phyloP scores from a whole-genome alignment of 2,329 filamentous ascomycete species.

The Lasiodiplodia hormozganensis region DNA sequence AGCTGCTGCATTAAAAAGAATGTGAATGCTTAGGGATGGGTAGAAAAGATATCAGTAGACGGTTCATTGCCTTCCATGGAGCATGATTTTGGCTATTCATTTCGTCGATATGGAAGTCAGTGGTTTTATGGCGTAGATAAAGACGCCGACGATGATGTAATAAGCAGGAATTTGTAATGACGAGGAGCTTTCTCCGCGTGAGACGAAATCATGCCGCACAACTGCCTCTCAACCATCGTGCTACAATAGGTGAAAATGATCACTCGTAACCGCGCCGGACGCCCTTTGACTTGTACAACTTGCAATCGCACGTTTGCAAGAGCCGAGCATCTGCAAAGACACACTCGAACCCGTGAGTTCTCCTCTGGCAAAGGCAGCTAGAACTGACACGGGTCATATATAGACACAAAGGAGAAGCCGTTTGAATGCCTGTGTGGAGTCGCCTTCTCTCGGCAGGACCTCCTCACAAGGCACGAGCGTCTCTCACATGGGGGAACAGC shows the following conservation, averaged over 20 bases:
- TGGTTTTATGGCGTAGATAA: too few relatives aligned
- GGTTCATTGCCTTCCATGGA: too few relatives aligned
- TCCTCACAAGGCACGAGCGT: conserved; percentile 2
- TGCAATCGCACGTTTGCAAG: conserved; percentile 6
- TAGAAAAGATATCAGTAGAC: too few relatives aligned
- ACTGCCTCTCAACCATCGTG: not conserved
- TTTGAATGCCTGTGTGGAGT: not conserved
- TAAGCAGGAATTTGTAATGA: too few relatives aligned
- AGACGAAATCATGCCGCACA: not conserved
- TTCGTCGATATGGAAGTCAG: too few relatives aligned
- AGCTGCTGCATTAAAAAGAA: too few relatives aligned
- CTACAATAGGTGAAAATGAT: not conserved
- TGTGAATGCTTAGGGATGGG: too few relatives aligned
- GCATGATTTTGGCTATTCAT: too few relatives aligned
- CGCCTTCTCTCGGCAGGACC: conserved; percentile 1
- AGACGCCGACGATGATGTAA: too few relatives aligned
- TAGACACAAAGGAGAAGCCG: conserved; percentile 18
- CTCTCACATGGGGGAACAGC: not conserved
- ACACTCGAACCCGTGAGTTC: conserved; percentile 5
- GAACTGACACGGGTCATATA: too few relatives aligned
- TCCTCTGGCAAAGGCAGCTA: not conserved
- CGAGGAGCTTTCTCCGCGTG: too few relatives aligned
- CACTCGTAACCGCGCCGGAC: conserved; percentile 1
- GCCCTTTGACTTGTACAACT: not conserved
- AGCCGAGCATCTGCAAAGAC: conserved; percentile 11